Base-by-base conservation (phyloP, 1,284 basidiomycete genomes). In the Wolfiporia cocos region DNA sequence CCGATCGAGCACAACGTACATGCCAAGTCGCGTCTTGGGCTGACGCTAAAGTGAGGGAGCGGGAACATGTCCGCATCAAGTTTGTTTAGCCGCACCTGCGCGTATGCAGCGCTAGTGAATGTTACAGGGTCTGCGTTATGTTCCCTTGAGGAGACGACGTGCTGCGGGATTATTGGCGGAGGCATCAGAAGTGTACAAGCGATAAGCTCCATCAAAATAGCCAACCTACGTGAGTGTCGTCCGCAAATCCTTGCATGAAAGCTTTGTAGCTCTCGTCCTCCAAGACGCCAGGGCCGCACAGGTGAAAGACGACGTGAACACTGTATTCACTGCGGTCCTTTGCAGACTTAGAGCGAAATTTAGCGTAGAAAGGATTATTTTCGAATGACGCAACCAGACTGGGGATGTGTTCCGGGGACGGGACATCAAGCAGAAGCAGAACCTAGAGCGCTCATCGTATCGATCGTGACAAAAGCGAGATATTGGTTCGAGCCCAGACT, bases 21-120 rank as follows among this genome's bases (percentile, higher is more conserved):
- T 15, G 63, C 49, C 15, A 86, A 49, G 4, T 63, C 51, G 46
- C 44, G 61, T 53, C 6, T 18, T n/a, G 76, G 57, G 5, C 56
- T 50, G 30, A 73, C 52, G 1, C 59, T 66, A 54, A 74, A 81
- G 42, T 80, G 69, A 1, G 85, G 86, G 4, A 87, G 55, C 0
- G 76, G 74, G 68, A 96, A 97, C 53, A 94, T 77, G 1, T 74
- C 59, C 0, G 71, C 49, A 54, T 96, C 88, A 24, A 96, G 67
- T 43, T 81, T 67, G 48, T 78, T 80, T 4, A 96, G 70, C 33
- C 80, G 74, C 15, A 91, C 69, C 41, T 87, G 82, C 46, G 80
- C 78, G 52, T 78, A 79, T 2, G 85, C 83, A 7, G 83, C 76
- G 18, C 81, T 84, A 0, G 81, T 84, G 56, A 90, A 94, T 12